Evolutionary conservation across 257 asterid genomes (phyloP), one percentile per base, ranked within the genome.

Genomic region (Salvia miltiorrhiza): DNA sequence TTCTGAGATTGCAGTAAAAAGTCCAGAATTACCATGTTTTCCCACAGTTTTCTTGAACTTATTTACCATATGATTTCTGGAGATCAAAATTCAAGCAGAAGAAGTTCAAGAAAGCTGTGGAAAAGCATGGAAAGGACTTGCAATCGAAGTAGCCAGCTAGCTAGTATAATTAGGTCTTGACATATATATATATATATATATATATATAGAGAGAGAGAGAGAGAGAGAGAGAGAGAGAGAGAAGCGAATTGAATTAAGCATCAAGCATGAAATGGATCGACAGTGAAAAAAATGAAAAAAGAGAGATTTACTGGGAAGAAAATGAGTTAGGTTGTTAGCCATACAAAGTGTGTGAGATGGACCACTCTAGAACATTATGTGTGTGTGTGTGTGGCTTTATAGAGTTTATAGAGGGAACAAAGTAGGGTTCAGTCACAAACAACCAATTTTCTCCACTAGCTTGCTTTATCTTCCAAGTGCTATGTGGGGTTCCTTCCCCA

Each of bases 101-200:
- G 79, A 66, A 89, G 96, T 90, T 90, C 96, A 90, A 90, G 95
- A 90, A 90, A 87, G 96, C 95, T 86, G 96, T 90, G 96, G 96
- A 87, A 87, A 83, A 84, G 87, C 86, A 90, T 81, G 88, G 88
- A 73, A 19, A 85, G 64, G 48, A 44, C 72, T 72, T 62, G 26
- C 21, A 32, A 1, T 13, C 4, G 7, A 45, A 45, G n/a, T n/a
- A n/a, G n/a, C n/a, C n/a, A n/a, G n/a, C 1, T 30, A 4, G 35
- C 13, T 17, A 17, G 3, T 8, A 9, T 58, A 2, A 16, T 52
- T 35, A 48, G 40, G 40, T 70, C 32, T 41, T 5, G 55, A 63
- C 17, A 17, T 4, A 2, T 1, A 57, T 7, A 7, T 28, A 2
- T 16, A 9, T 5, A 32, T 2, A 56, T 13, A 14, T 3, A 4